phyloP scores from a whole-genome alignment of 768 basidiomycete genomes.

The Kwoniella shandongensis region DNA sequence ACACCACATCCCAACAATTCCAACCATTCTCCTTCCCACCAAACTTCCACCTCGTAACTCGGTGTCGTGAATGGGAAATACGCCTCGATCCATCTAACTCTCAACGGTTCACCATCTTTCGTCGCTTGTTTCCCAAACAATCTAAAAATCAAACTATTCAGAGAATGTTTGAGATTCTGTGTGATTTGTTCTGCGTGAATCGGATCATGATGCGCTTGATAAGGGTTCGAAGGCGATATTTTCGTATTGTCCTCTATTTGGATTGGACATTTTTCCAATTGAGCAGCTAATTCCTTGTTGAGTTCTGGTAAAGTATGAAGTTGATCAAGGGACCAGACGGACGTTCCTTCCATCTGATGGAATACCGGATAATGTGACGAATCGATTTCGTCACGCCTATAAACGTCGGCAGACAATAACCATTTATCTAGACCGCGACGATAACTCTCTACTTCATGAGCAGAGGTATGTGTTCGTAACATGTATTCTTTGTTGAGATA shows the following conservation, averaged over 20 bases:
- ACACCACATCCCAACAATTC: constrained; percentile 95
- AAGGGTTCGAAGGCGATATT: constrained; percentile 72
- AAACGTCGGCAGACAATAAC: constrained; percentile 94
- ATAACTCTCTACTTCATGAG: constrained; percentile 94
- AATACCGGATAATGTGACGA: constrained; percentile 95
- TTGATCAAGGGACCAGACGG: constrained; percentile 62
- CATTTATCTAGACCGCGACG: constrained; percentile 69
- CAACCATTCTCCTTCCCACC: constrained; percentile 93
- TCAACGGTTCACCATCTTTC: constrained; percentile 67
- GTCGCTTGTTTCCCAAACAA: constrained; percentile 69
- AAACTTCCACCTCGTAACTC: constrained; percentile 96
- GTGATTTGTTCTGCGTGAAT: constrained; percentile 69
- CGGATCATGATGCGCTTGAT: constrained; percentile 75
- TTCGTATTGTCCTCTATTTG: constrained; percentile 82
- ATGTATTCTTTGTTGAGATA: constrained; percentile 87
- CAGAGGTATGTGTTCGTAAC: constrained; percentile 97
- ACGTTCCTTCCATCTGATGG: constrained; percentile 95
- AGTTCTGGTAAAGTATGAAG: constrained; percentile 67
- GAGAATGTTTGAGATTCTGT: constrained; percentile 81
- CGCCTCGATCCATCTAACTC: constrained; percentile 95
- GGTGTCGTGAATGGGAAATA: constrained; percentile 98
- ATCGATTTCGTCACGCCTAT: constrained; percentile 97
- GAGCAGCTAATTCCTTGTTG: constrained; percentile 63
- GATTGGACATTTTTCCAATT: constrained; percentile 72
- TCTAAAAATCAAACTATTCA: constrained; percentile 79